phyloP scores from a whole-genome alignment of 169 alveolate genomes.

The Babesia caballi region DNA sequence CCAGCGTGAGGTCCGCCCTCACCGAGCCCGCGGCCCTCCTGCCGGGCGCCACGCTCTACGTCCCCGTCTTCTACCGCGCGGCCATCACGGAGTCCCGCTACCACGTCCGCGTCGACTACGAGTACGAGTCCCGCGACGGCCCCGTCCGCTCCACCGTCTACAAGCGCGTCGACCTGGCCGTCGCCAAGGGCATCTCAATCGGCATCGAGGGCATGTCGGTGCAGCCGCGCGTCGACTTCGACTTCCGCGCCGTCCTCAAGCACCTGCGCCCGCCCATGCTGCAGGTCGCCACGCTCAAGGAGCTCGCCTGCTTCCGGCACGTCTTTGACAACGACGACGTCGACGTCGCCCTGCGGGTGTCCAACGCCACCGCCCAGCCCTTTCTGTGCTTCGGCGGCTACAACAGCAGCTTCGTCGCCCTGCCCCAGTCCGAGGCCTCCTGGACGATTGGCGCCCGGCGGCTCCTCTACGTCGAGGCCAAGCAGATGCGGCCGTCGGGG shows the following conservation, averaged over 20 bases:
- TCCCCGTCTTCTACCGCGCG: conserved; percentile 37
- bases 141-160: conserved; percentile 10
- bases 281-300: not conserved
- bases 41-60: conserved; percentile 28
- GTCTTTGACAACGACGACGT: conserved; percentile 28
- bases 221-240: conserved; percentile 11
- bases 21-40: not conserved
- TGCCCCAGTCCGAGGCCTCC: not conserved
- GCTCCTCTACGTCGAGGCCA: conserved; percentile 21
- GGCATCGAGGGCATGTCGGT: conserved; percentile 2
- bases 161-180: not conserved
- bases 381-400: conserved; percentile 20
- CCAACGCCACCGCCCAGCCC: conserved; percentile 11
- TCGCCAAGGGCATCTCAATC: conserved; percentile 14
- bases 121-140: conserved; percentile 1
- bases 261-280: not conserved
- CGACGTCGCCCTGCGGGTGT: not conserved
- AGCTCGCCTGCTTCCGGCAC: not conserved
- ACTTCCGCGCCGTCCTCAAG: not conserved
- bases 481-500: not conserved
- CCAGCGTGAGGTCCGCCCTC: not conserved
- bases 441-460: conserved; percentile 8
- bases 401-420: conserved; percentile 5
- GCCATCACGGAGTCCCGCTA: not conserved
- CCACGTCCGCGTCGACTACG: conserved; percentile 26